Percentiles rank a stretch among this genome's conserved stretches.
Conservation (phyloP, 345 rosid genomes). For the Syzygium aqueum region DNA sequence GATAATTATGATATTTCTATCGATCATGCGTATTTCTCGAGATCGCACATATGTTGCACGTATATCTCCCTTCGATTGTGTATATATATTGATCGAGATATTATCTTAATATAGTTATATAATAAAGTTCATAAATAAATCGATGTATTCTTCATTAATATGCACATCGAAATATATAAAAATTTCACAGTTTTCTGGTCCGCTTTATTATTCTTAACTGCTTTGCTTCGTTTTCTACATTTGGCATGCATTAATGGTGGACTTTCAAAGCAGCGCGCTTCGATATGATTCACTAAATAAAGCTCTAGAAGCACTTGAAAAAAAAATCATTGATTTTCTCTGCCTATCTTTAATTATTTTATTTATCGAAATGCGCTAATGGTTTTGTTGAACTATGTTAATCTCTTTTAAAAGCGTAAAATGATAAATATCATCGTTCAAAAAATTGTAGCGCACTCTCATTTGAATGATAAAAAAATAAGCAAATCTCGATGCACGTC, state of each 20-base stretch:
- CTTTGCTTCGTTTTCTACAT: not conserved
- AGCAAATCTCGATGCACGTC: not conserved
- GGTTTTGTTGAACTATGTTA: not conserved
- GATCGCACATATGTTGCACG: no score
- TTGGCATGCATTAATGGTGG: not conserved
- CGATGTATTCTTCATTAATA: no score
- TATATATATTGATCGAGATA: no score
- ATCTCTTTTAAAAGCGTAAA: not conserved
- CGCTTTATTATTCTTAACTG: no score
- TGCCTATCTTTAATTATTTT: not conserved
- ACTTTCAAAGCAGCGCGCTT: not conserved
- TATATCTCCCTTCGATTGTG: no score
- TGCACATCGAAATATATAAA: no score
- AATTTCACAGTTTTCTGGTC: no score
- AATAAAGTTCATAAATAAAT: no score
- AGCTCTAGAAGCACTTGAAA: not conserved
- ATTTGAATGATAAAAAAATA: not conserved
- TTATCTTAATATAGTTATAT: no score
- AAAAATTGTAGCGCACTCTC: not conserved
- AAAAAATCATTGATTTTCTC: not conserved
- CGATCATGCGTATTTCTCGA: no score
- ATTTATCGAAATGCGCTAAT: not conserved
- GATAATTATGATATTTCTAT: no score
- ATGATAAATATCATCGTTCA: not conserved
- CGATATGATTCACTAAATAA: not conserved